A percentile compares a stretch with the other conserved stretches of the same genome.
Evolutionary conservation across 257 asterid species (phyloP).

Genomic region (Eucommia ulmoides): DNA sequence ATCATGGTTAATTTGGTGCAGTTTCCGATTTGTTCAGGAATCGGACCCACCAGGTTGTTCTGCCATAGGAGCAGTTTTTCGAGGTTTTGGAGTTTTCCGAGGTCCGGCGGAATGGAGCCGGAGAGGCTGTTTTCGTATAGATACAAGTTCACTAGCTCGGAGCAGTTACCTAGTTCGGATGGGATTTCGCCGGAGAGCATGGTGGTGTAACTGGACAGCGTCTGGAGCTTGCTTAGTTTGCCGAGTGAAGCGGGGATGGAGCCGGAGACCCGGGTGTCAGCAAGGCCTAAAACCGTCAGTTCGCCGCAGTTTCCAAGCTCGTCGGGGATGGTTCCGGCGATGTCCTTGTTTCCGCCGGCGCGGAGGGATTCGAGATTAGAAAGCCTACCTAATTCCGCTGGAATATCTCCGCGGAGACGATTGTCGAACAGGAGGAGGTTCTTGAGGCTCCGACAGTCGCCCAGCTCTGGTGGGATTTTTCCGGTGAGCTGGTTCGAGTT

Average conservation of each 20-base stretch:
- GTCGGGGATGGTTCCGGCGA: conserved; percentile 24
- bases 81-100: conserved; percentile 23
- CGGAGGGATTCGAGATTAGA: conserved; percentile 25
- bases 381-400: conserved; percentile 20
- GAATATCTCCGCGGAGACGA: conserved; percentile 22
- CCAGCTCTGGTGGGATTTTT: conserved; percentile 27
- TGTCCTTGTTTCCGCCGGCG: conserved; percentile 31
- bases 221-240: conserved; percentile 25
- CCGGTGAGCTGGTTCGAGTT: conserved; percentile 34
- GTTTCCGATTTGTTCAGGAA: conserved; percentile 33
- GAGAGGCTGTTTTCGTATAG: conserved; percentile 34
- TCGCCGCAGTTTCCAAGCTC: conserved; percentile 30
- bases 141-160: conserved; percentile 35
- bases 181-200: conserved; percentile 40
- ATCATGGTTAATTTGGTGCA: conserved; percentile 22
- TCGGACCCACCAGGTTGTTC: conserved; percentile 27
- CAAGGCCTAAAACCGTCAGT: conserved; percentile 30
- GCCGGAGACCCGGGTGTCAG: conserved; percentile 30
- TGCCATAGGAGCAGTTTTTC: conserved; percentile 33
- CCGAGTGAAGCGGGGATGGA: conserved; percentile 29
- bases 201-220: conserved; percentile 30
- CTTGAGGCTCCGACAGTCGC: conserved; percentile 16
- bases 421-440: conserved; percentile 27
- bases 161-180: conserved; percentile 27
- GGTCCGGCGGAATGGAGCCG: conserved; percentile 32